Base-by-base conservation (phyloP, 2,329 filamentous ascomycete species). In the Aspergillus vadensis region DNA sequence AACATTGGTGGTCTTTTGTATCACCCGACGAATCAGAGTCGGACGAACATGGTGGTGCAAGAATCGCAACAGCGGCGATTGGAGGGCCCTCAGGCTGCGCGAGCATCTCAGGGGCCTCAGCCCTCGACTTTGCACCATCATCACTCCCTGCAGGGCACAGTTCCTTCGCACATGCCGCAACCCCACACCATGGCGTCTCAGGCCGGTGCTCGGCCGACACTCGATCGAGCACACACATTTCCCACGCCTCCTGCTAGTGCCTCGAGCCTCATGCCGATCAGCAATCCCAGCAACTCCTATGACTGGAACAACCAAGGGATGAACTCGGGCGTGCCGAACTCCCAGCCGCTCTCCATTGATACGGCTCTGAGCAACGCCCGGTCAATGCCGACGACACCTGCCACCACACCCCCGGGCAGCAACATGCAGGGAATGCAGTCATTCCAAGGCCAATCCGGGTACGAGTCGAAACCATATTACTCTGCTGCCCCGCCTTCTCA, bases 1-100 rank as follows among this genome's bases (percentile, higher is more conserved):
- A 96, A 98, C 78, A 98, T 98, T 74, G 92, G 92, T 62, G 90
- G 92, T 60, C 83, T 98, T 65, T 85, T 98, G 53, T 98, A 97
- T 77, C 94, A 98, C 75, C 94, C 95, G 0, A 70, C 73, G 19
- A 97, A 97, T 74, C 90, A 92, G 73, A 90, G 81, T 66, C 84
- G 91, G 67, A 91, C 89, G 50, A 92, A 89, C 76, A 88, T 91
- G 73, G 91, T 96, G 57, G 94, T 97, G 87, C 90, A 92, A 67
- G 92, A 91, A 30, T 89, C 77, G 9, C 89, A 93, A 72, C 86
- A 90, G 67, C 86, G 91, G 71, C 91, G 92, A 73, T 83, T 89
- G 67, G 89, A 92, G 68, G 76, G 70, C 12, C 70, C 69, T 23
- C 69, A 68, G 10, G 58, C 68, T 1, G 65, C 75, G 81, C 77